Evolutionary conservation across 768 basidiomycete genomes (phyloP), one percentile per base, ranked within the genome.

Genomic region (Pisolithus tinctorius): DNA sequence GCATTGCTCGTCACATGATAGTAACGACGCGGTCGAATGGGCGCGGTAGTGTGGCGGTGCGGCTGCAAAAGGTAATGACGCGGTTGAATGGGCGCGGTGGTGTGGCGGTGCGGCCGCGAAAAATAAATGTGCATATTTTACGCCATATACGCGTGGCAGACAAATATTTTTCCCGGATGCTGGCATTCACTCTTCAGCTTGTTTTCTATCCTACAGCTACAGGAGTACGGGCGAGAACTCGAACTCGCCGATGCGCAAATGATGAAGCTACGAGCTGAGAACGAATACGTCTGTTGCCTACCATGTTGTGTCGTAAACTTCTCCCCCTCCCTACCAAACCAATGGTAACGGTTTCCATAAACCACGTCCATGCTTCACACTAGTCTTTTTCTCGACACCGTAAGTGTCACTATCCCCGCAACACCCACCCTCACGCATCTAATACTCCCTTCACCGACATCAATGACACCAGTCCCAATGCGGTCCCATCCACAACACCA

Each of bases 351-450:
- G 26, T 34, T 10, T 27, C 39, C 44, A n/a, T 14, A 17, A 14
- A 42, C 39, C 34, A 44, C 25, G 10, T 26, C 14, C 40, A 26
- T 20, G 36, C 14, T 25, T 16, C 34, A 13, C 10, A 52, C 1
- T 10, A 67, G 66, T 46, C 62, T 67, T 9, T 66, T 67, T 17
- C 62, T 67, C 41, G 66, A 67, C 25, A 68, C 66, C 5, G 69
- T 67, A 14, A 69, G 60, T 51, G 63, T 67, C 42, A 40, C 66
- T 6, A 54, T 69, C 2, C 66, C 68, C 17, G 66, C 56, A 23
- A 67, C 63, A 1, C 66, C 66, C 8, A 67, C 68, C 0, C 49
- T 67, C 52, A 50, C 66, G 42, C 66, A 64, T 41, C 65, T 67
- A 42, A 58, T 63, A 6, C 63, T 43, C 4, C 67, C 67, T 1